phyloP scores from a whole-genome alignment of 2,329 filamentous ascomycete genomes.

The Ophiostoma sp. region DNA sequence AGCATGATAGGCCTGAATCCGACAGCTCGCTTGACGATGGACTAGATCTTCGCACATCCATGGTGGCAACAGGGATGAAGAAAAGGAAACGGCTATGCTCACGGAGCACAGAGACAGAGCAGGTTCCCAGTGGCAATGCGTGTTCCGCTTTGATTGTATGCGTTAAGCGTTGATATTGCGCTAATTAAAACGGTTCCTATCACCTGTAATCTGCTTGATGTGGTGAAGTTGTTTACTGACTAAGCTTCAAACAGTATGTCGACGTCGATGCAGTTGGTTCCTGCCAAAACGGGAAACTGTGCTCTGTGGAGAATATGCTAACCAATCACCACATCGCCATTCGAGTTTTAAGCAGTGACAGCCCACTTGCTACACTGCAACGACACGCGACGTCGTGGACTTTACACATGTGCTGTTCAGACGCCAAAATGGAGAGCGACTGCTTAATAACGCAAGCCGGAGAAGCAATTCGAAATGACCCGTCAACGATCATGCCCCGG shows the following conservation, averaged over 20 bases:
- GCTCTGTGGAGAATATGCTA: neutral
- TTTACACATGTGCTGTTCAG: neutral
- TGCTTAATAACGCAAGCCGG: neutral
- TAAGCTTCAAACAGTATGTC: neutral
- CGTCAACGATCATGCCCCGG: constrained; percentile 15
- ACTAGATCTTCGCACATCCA: no score
- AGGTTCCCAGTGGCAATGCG: no score
- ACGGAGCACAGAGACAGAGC: no score
- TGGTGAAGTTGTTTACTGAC: no score
- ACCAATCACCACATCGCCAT: neutral
- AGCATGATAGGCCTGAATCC: no score
- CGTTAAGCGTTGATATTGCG: no score
- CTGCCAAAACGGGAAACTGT: neutral
- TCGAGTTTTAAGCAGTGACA: neutral
- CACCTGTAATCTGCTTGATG: no score
- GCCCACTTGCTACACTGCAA: neutral
- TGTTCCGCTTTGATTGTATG: no score
- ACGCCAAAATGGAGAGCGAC: neutral
- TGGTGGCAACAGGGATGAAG: no score
- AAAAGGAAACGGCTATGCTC: no score
- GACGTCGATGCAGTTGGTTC: neutral
- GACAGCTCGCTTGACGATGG: no score
- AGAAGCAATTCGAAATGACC: neutral
- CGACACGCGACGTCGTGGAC: neutral
- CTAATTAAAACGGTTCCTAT: no score